Evolutionary conservation across 805 yeast species (phyloP).

Genomic region (Komagataella pastoris): DNA sequence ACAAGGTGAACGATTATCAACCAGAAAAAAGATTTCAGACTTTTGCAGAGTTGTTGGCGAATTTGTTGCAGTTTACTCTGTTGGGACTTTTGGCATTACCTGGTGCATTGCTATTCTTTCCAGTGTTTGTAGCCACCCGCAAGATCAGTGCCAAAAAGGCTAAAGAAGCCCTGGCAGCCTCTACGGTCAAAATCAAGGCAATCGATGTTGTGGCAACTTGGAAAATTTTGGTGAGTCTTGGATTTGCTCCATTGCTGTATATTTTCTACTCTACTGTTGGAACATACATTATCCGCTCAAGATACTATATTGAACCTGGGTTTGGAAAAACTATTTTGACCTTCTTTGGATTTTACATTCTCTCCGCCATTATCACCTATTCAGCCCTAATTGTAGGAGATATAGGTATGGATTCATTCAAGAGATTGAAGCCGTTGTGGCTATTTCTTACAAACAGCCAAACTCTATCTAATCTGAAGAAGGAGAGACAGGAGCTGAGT

Average conservation of each 20-base stretch:
- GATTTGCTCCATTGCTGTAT: slow-evolving; percentile 79
- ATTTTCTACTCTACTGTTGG: slow-evolving; percentile 64
- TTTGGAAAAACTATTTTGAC: slow-evolving; percentile 16
- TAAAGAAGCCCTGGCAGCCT: slow-evolving; percentile 64
- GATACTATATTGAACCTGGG: slow-evolving; percentile 4
- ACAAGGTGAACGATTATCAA: slow-evolving; percentile 35
- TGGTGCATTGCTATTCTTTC: slow-evolving; percentile 78
- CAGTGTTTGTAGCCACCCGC: slow-evolving; percentile 74
- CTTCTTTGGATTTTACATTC: slow-evolving; percentile 39
- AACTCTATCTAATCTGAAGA: slow-evolving; percentile 44
- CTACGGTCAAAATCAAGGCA: slow-evolving; percentile 84
- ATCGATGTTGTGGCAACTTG: slow-evolving; percentile 94
- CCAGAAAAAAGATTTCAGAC: slow-evolving; percentile 11
- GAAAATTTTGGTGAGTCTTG: slow-evolving; percentile 86
- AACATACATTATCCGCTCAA: slow-evolving; percentile 18
- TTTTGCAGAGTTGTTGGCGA: slow-evolving; percentile 11
- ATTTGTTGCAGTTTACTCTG: slow-evolving; percentile 32
- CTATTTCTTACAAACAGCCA: slow-evolving; percentile 46
- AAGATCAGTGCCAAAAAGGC: slow-evolving; percentile 64
- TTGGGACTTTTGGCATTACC: slow-evolving; percentile 65
- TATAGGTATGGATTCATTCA: slow-evolving; percentile 79
- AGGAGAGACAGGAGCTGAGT: slow-evolving; percentile 47
- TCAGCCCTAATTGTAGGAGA: slow-evolving; percentile 91
- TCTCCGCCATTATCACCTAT: slow-evolving; percentile 65
- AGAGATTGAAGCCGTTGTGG: slow-evolving; percentile 72